Base-by-base conservation (phyloP, 1,284 basidiomycete genomes). In the Pascua guehoae region DNA sequence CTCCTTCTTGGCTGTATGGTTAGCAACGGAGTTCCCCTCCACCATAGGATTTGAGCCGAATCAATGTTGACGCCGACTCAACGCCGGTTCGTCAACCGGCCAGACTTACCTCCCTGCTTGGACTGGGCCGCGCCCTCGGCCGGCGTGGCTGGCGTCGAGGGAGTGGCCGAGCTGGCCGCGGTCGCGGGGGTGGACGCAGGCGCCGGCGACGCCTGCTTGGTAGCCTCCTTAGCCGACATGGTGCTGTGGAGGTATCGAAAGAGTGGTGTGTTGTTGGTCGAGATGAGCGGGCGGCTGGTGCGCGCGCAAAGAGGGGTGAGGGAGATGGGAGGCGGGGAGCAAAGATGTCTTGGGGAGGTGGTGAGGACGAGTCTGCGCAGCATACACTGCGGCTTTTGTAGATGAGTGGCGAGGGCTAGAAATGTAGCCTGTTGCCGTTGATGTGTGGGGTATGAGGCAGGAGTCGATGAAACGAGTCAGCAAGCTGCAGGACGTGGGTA, bases 1-100 rank as follows among this genome's bases (percentile, higher is more conserved):
- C 67, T 90, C 88, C 73, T 91, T 92, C 71, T 79, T 79, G 38
- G 76, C 78, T 79, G 49, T 10, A 10, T 8, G 1, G n/a, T 4
- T 7, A 32, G 24, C 24, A 7, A 4, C 24, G 24, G 24, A 3
- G 24, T 32, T 32, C 24, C 7, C 24, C 3, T 32, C 24, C 3
- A 32, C 3, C 24, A 32, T 32, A 32, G 7, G 3, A 32, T 7
- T 7, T 7, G 7, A 4, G 24, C 24, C 24, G 24, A 32, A 7
- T 7, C n/a, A n/a, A n/a, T n/a, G n/a, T 32, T 7, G 24, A 32
- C 24, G 4, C 7, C 24, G 24, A 32, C 24, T 32, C 24, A 3
- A 32, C 24, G 40, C 40, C 40, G 40, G 40, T 41, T 41, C 40
- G 8, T 12, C 43, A n/a, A 36, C 49, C 9, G 32, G n/a, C n/a